Conservation (phyloP, 805 yeast genomes). For the Candida nemodendra region DNA sequence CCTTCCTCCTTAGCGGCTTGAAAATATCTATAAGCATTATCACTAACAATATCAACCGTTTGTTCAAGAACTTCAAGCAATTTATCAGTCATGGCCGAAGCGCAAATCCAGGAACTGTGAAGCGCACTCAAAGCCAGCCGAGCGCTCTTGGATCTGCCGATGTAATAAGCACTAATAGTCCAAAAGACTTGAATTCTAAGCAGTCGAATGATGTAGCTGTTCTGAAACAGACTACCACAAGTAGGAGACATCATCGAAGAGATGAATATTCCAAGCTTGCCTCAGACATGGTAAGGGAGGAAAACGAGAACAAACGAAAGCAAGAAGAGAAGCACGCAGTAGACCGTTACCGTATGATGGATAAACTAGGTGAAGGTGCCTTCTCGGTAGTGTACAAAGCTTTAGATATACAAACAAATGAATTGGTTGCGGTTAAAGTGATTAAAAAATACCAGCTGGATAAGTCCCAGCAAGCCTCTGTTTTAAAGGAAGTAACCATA, state of each 20-base stretch:
- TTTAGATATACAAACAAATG: conserved; percentile 35
- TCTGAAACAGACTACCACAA: conserved; percentile 1
- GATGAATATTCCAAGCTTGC: conserved; percentile 33
- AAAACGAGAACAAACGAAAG: conserved; percentile 23
- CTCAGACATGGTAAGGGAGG: conserved; percentile 32
- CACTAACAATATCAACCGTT: too few species aligned
- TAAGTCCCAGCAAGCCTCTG: conserved; percentile 60
- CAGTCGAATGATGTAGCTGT: background rate
- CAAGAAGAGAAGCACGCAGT: conserved; percentile 26
- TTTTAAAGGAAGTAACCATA: conserved; percentile 75
- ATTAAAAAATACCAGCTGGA: conserved; percentile 72
- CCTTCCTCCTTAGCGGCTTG: too few species aligned
- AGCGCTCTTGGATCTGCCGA: conserved; percentile 7
- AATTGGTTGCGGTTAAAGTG: conserved; percentile 52
- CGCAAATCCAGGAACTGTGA: conserved; percentile 12
- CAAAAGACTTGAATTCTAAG: too few species aligned
- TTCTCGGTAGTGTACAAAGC: conserved; percentile 56
- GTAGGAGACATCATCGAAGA: conserved; percentile 20
- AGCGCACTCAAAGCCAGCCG: conserved; percentile 7
- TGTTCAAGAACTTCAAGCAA: conserved; percentile 43
- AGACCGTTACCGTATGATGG: conserved; percentile 41
- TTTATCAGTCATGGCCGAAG: conserved; percentile 43
- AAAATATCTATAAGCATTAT: too few species aligned
- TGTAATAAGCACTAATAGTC: too few species aligned
- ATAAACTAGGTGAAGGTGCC: conserved; percentile 61